phyloP scores from a whole-genome alignment of 768 basidiomycete species.

The Serendipita sp. region DNA sequence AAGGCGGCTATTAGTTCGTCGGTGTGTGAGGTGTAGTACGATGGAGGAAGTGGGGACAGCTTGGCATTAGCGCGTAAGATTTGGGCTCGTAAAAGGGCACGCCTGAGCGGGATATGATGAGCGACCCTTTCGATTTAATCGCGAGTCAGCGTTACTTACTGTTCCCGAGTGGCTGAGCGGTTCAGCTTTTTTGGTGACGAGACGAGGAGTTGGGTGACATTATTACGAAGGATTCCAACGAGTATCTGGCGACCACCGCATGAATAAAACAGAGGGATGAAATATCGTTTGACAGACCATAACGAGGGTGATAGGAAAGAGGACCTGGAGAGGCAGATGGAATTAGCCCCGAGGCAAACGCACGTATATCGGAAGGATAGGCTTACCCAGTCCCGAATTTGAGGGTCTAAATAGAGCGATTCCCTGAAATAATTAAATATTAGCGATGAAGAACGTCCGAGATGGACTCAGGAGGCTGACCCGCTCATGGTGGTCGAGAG shows the following conservation, averaged over 20 bases:
- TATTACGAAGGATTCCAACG: slow-evolving; percentile 84
- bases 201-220: slow-evolving; percentile 76
- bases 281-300: slow-evolving; percentile 45
- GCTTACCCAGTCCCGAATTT: slow-evolving; percentile 71
- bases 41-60: slow-evolving; percentile 63
- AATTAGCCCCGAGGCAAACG: not conserved
- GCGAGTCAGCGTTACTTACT: slow-evolving; percentile 39
- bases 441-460: not conserved
- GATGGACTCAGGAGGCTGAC: not conserved
- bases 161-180: slow-evolving; percentile 72
- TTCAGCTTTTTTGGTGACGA: slow-evolving; percentile 68
- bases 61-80: slow-evolving; percentile 69
- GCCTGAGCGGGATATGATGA: slow-evolving; percentile 25
- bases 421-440: slow-evolving; percentile 20
- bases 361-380: not conserved
- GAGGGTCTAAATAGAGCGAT: slow-evolving; percentile 74
- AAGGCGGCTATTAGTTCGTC: slow-evolving; percentile 58
- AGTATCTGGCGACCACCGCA: slow-evolving; percentile 42
- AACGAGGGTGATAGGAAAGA: slow-evolving; percentile 93
- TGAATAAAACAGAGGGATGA: not conserved
- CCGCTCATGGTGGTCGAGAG: too few species aligned
- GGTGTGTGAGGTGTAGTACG: slow-evolving; percentile 61
- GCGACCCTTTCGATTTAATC: not conserved
- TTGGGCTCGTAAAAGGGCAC: slow-evolving; percentile 66
- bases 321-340: slow-evolving; percentile 23